Conservation (phyloP, 495 filamentous ascomycete species). For the Podospora anserina region DNA sequence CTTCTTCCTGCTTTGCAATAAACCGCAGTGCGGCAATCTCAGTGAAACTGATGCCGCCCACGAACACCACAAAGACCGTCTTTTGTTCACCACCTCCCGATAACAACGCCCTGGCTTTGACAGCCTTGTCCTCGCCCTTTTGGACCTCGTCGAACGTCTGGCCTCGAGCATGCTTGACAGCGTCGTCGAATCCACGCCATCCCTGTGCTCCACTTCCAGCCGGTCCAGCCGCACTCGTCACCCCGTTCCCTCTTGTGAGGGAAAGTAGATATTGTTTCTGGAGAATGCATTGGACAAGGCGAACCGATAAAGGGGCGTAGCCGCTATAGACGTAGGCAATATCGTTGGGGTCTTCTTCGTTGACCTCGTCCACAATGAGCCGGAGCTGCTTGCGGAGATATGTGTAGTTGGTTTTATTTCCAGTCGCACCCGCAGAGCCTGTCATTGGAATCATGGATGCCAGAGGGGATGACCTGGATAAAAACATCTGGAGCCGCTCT, state of each 20-base stretch:
- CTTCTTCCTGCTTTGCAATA: conserved; percentile 81
- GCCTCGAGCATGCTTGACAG: conserved; percentile 78
- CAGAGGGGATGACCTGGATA: conserved; percentile 65
- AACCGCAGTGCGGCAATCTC: conserved; percentile 94
- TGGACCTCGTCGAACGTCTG: conserved; percentile 89
- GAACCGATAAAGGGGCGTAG: conserved; percentile 89
- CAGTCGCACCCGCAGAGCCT: conserved; percentile 50
- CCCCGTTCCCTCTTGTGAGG: conserved; percentile 57
- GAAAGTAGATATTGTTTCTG: conserved; percentile 82
- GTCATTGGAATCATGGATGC: conserved; percentile 67
- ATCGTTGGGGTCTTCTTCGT: conserved; percentile 93
- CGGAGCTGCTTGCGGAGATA: conserved; percentile 79
- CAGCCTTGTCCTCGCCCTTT: conserved; percentile 88
- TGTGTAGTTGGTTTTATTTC: conserved; percentile 83
- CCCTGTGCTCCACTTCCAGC: conserved; percentile 65
- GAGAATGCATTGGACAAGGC: conserved; percentile 90
- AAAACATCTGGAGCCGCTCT: conserved; percentile 83
- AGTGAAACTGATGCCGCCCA: conserved; percentile 91
- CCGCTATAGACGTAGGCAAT: conserved; percentile 97
- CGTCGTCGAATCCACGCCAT: conserved; percentile 88
- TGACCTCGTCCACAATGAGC: conserved; percentile 93
- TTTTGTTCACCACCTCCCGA: conserved; percentile 71
- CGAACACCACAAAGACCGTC: conserved; percentile 87
- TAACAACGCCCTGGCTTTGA: conserved; percentile 80
- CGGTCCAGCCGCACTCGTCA: conserved; percentile 45